Evolutionary conservation across 208 protist genomes (phyloP).

Genomic region (Trypanosoma avium): DNA sequence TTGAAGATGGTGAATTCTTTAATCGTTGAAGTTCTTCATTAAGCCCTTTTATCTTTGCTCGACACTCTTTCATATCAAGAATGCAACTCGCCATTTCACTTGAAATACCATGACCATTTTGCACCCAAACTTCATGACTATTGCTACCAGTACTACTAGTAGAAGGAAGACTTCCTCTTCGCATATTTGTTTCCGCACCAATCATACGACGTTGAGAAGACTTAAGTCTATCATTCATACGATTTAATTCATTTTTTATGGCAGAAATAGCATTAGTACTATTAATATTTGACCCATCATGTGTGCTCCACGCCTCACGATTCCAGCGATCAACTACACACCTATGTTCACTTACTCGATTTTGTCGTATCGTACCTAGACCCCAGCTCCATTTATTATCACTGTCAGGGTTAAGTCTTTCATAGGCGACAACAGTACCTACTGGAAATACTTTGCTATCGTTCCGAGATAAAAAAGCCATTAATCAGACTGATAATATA

Average conservation of each 20-base stretch:
- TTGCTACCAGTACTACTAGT: background rate
- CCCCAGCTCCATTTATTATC: constrained; percentile 18
- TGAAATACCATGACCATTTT: background rate
- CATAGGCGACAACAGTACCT: constrained; percentile 25
- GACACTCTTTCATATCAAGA: constrained; percentile 11
- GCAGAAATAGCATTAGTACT: background rate
- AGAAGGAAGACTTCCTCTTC: background rate
- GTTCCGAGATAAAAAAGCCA: background rate
- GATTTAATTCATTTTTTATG: constrained; percentile 1
- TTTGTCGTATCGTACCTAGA: constrained; percentile 16
- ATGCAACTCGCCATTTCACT: constrained; percentile 16
- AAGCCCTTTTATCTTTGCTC: constrained; percentile 12
- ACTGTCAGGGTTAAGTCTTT: constrained; percentile 5
- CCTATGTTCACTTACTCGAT: background rate
- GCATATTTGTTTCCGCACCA: constrained; percentile 3
- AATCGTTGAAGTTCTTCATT: constrained; percentile 16
- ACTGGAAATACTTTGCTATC: background rate
- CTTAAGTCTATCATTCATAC: constrained; percentile 5
- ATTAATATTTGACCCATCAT: background rate
- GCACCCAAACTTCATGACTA: background rate
- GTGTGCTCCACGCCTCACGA: constrained; percentile 4
- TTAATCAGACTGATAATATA: background rate
- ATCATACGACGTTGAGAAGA: constrained; percentile 3
- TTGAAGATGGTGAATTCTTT: background rate
- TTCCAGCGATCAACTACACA: constrained; percentile 18